A percentile compares a stretch with the other conserved stretches of the same genome.
Conservation (phyloP, 768 basidiomycete genomes). For the Phylloporus sp. region DNA sequence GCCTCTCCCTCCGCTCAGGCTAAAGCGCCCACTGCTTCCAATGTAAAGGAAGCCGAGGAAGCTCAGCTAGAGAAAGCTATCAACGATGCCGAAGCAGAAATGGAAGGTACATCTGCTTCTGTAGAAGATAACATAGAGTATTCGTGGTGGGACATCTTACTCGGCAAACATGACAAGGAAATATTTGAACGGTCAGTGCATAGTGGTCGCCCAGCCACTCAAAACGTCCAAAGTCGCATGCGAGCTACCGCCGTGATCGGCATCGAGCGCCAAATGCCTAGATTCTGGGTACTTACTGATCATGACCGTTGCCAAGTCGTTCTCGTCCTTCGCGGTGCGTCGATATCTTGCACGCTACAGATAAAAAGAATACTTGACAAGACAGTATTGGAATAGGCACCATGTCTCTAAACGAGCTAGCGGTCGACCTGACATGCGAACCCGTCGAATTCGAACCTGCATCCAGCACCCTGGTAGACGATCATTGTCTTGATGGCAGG, state of each 20-base stretch:
- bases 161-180: conserved; percentile 78
- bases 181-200: conserved; percentile 66
- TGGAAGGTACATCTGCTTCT: conserved; percentile 34
- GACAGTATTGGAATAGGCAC: conserved; percentile 45
- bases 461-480: conserved; percentile 28
- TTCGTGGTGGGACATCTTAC: conserved; percentile 80
- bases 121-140: conserved; percentile 36
- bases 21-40: conserved; percentile 24
- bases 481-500: conserved; percentile 30
- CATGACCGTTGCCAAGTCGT: conserved; percentile 70
- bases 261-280: conserved; percentile 66
- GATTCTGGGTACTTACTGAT: conserved; percentile 84
- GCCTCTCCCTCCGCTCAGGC: conserved; percentile 23
- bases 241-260: conserved; percentile 60
- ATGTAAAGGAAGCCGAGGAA: conserved; percentile 52
- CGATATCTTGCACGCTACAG: neutral
- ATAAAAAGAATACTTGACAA: conserved; percentile 2
- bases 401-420: conserved; percentile 83
- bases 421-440: conserved; percentile 81
- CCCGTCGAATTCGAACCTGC: conserved; percentile 62
- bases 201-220: conserved; percentile 12
- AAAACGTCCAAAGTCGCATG: conserved; percentile 35
- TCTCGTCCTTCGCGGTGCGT: conserved; percentile 61
- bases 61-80: conserved; percentile 60
- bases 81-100: conserved; percentile 65